These are phyloP conservation scores for Sutorius eximius DNA, from an alignment of 1,284 basidiomycete genomes.

Conservation along the genomic window DNA sequence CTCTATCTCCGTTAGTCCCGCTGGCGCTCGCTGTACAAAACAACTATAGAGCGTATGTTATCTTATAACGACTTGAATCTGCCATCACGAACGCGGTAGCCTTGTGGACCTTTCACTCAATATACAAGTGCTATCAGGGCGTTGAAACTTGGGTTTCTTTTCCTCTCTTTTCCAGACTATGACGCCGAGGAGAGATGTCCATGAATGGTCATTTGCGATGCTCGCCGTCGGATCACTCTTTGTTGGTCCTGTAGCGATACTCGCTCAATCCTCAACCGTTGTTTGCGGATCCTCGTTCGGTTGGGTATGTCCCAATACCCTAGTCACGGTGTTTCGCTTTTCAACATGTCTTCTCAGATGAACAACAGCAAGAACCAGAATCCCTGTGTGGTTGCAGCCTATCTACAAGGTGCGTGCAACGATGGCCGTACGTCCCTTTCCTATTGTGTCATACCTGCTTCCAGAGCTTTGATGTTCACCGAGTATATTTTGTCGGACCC, in stretches of 20 bases:
- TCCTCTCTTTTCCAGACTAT: slow-evolving; percentile 6
- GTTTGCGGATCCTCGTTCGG: slow-evolving; percentile 19
- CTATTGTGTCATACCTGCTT: background rate
- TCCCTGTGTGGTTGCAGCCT: slow-evolving; percentile 38
- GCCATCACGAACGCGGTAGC: no score
- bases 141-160: background rate
- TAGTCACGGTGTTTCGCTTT: background rate
- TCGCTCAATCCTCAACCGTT: slow-evolving; percentile 23
- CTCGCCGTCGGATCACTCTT: slow-evolving; percentile 16
- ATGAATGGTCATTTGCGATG: slow-evolving; percentile 13
- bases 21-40: no score
- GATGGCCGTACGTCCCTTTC: slow-evolving; percentile 27
- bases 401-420: slow-evolving; percentile 32
- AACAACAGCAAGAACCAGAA: slow-evolving; percentile 33
- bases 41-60: no score
- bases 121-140: background rate
- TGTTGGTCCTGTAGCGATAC: slow-evolving; percentile 7
- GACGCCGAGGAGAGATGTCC: background rate
- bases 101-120: background rate
- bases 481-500: slow-evolving; percentile 23
- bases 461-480: slow-evolving; percentile 1
- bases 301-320: slow-evolving; percentile 23
- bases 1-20: no score
- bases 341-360: slow-evolving; percentile 26
- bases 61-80: no score